Evolutionary conservation across 2,329 filamentous ascomycete species (phyloP), one percentile per base, ranked within the genome.

Genomic region (Hortaea werneckii): DNA sequence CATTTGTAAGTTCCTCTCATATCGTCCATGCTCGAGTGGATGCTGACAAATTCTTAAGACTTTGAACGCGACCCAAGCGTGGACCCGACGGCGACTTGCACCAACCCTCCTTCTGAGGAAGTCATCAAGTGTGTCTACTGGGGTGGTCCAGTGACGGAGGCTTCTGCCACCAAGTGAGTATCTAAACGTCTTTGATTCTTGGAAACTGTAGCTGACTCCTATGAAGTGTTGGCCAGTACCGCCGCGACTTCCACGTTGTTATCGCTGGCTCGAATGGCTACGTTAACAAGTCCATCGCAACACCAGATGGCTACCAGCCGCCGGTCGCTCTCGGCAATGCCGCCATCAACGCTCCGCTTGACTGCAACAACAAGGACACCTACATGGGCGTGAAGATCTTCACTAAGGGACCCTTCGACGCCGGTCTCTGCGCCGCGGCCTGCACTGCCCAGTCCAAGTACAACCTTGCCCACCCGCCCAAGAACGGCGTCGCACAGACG

Each of bases 111-210:
- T 3, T 62, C 60, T 20, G 45, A 56, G 20, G 59, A 55, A 9
- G 59, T 60, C 34, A 53, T 53, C 52, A 64, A 65, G 46, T 67
- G 65, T 47, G 55, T 58, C 5, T 53, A 60, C 32, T 66, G 59
- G 55, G 64, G 65, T 13, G 55, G 56, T 10, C 46, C 48, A 48
- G 42, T 50, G 13, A 47, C 41, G 11, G 10, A 10, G 6, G 13
- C n/a, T 7, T 37, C 50, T 4, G 55, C 54, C 9, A 56, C 49
- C 48, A 57, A 40, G 32, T 35, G n/a, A 35, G 32, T 35, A 20
- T 20, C 20, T 20, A 20, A 20, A 20, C 20, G 20, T 20, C 20
- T 4, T 20, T 20, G 20, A 20, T 20, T 20, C 20, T 20, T 20
- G 20, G 20, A 20, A 20, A 20, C 20, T 20, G 20, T 20, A 20